Evolutionary conservation across 2,329 filamentous ascomycete species (phyloP), one percentile per base, ranked within the genome.

Genomic region (Colletotrichum noveboracense): DNA sequence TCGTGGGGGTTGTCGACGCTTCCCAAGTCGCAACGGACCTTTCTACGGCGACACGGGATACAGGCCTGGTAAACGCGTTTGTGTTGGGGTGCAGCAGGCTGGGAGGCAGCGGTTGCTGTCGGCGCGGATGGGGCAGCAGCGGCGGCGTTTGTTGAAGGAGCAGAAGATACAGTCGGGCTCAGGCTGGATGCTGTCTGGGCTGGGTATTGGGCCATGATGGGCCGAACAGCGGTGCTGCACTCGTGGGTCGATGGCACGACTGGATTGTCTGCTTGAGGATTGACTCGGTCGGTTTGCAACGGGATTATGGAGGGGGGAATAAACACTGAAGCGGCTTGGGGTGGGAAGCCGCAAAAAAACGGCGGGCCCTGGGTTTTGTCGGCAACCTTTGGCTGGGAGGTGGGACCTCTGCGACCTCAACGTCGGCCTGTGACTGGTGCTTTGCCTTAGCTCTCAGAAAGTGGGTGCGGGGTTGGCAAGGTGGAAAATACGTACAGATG

Each of bases 1-100:
- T 98, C 95, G 85, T 96, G 93, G 28, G 97, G 97, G 80, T 97
- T 96, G 86, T 98, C 97, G 82, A 98, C 96, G 81, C 93, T 94
- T 73, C 91, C 91, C 8, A 93, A 85, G 78, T 92, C 91, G 83
- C 90, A 92, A 75, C 91, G 88, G 30, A 93, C 90, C 82, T 93
- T 93, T 78, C 90, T 88, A 5, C 90, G 88, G 21, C 91, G 89
- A 77, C 91, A 92, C 8, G 91, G 91, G 66, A 92, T 92, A 81
- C 91, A 92, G 34, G 91, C 91, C 80, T 92, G 91, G 78, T 92
- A 92, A 78, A 92, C 91, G 69, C 91, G 89, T 83, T 92, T 92
- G 81, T 92, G 90, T 79, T 90, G 89, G 28, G 82, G 88, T 28
- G 82, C 43, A 48, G 67, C 61, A 76, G 38, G 21, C 70, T 70